Percentiles rank a stretch among this genome's conserved stretches.
phyloP scores from a whole-genome alignment of 441 rosid species.

The Jatropha multifida region DNA sequence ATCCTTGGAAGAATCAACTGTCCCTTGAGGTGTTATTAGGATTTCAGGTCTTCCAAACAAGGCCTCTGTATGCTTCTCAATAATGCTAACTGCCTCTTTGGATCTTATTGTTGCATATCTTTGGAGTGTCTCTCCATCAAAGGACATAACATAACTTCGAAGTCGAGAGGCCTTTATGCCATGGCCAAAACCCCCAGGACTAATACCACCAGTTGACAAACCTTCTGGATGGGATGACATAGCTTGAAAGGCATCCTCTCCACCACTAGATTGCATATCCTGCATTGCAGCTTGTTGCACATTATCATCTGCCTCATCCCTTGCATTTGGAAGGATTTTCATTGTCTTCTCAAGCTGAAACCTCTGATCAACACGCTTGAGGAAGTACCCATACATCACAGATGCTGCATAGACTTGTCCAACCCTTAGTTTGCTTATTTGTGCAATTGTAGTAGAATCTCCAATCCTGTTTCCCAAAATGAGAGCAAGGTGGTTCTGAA shows the following conservation, averaged over 20 bases:
- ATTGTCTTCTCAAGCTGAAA: slow-evolving; percentile 93
- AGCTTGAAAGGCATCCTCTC: slow-evolving; percentile 35
- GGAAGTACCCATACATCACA: slow-evolving; percentile 93
- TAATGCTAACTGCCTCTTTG: slow-evolving; percentile 79
- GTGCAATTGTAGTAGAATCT: slow-evolving; percentile 57
- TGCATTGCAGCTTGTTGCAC: slow-evolving; percentile 36
- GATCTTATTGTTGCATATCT: slow-evolving; percentile 88
- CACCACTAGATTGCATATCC: slow-evolving; percentile 29
- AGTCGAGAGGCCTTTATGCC: slow-evolving; percentile 61
- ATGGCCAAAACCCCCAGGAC: slow-evolving; percentile 55
- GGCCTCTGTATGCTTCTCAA: slow-evolving; percentile 96
- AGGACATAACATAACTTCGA: slow-evolving; percentile 82
- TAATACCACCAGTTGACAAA: slow-evolving; percentile 48
- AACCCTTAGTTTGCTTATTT: slow-evolving; percentile 81
- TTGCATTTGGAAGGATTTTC: slow-evolving; percentile 61
- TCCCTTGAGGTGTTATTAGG: slow-evolving; percentile 63
- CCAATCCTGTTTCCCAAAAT: slow-evolving; percentile 67
- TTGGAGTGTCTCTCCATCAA: slow-evolving; percentile 87
- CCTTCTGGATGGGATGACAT: slow-evolving; percentile 66
- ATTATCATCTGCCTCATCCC: slow-evolving; percentile 33
- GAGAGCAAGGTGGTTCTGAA: slow-evolving; percentile 81
- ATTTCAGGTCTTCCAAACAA: slow-evolving; percentile 88
- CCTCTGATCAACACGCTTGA: slow-evolving; percentile 85
- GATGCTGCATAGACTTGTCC: slow-evolving; percentile 99
- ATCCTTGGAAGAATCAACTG: slow-evolving; percentile 74